Evolutionary conservation across 176 grass and related monocot genomes (phyloP).

Genomic region (Chloris gayana): DNA sequence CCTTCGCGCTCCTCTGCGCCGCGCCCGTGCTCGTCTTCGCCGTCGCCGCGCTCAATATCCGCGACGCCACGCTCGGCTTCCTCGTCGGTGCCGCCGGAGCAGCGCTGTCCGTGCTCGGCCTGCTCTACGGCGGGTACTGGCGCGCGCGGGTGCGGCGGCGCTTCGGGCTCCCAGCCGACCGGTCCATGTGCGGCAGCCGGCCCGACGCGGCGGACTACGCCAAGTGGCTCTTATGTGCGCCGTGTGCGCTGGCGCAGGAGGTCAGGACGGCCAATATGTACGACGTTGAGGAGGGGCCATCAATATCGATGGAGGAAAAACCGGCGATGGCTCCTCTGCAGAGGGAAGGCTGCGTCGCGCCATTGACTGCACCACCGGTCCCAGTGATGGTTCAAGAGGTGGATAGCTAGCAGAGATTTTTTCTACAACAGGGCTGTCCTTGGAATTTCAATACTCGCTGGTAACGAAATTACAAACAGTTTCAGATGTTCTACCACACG

Average conservation of each 20-base stretch:
- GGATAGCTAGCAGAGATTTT: no score
- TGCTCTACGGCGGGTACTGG: slow-evolving; percentile 63
- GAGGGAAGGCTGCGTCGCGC: slow-evolving; percentile 40
- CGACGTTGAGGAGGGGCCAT: no score
- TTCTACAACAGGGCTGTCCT: no score
- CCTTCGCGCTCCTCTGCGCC: slow-evolving; percentile 64
- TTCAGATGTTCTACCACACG: no score
- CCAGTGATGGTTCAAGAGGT: neutral
- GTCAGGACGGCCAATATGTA: neutral
- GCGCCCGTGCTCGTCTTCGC: slow-evolving; percentile 68
- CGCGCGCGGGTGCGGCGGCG: slow-evolving; percentile 28
- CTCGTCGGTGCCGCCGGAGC: slow-evolving; percentile 45
- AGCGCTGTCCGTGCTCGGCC: slow-evolving; percentile 49
- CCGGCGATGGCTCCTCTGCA: neutral
- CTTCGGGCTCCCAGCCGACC: slow-evolving; percentile 39
- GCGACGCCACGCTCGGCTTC: slow-evolving; percentile 35
- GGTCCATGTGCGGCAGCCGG: slow-evolving; percentile 26
- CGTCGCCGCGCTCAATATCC: slow-evolving; percentile 53
- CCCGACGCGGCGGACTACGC: neutral
- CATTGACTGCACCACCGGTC: neutral
- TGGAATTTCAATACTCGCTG: no score
- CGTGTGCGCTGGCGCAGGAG: neutral
- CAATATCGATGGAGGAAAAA: no score
- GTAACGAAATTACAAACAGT: no score
- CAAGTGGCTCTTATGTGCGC: neutral